phyloP scores from a whole-genome alignment of 257 asterid species.

The Parsonsia alboflavescens region DNA sequence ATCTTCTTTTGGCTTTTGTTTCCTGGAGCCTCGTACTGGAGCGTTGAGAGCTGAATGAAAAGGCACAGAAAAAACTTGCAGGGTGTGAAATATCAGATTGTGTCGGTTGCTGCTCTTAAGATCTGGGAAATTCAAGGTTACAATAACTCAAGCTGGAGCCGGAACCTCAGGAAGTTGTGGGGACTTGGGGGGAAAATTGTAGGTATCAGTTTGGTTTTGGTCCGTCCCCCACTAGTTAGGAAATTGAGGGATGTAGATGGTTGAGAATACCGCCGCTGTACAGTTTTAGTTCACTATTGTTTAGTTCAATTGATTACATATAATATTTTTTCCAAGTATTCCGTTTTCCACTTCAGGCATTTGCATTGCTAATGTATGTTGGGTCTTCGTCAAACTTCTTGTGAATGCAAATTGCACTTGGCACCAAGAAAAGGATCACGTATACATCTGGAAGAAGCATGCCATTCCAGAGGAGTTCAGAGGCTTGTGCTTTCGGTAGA shows the following conservation, averaged over 20 bases:
- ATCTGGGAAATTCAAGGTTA: not conserved
- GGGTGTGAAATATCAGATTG: not conserved
- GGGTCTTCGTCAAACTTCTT: not conserved
- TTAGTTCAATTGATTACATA: constrained; percentile 11
- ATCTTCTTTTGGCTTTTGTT: not conserved
- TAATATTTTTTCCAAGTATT: constrained; percentile 9
- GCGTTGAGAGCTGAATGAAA: not conserved
- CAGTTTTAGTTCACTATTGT: constrained; percentile 26
- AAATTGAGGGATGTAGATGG: constrained; percentile 20
- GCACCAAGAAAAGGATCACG: not conserved
- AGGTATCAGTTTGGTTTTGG: constrained; percentile 9
- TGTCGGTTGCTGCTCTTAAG: not conserved
- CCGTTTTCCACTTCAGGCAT: not conserved
- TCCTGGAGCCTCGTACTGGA: not conserved
- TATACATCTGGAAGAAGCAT: too few relatives aligned
- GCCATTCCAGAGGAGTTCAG: not conserved
- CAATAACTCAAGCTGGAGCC: not conserved
- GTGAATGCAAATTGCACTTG: not conserved
- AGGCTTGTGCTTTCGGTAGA: not conserved
- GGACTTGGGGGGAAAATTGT: not conserved
- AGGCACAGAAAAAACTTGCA: constrained; percentile 2
- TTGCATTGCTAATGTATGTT: not conserved
- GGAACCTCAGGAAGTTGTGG: not conserved
- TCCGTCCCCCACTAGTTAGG: constrained; percentile 2
- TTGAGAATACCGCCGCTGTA: constrained; percentile 23